phyloP scores from a whole-genome alignment of 176 grass and related monocot genomes.

The Carex littledalei region DNA sequence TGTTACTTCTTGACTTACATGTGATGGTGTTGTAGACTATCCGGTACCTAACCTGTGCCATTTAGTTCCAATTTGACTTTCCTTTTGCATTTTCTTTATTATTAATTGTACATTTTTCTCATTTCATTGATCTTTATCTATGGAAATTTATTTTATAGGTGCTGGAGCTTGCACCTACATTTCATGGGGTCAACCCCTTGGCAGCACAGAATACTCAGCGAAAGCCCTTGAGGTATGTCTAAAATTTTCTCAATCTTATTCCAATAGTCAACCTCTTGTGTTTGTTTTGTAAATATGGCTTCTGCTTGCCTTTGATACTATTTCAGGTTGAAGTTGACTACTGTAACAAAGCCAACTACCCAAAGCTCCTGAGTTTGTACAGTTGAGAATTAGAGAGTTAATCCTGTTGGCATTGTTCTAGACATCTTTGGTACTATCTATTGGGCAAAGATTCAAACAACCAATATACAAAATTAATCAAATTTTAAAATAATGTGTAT shows the following conservation, averaged over 20 bases:
- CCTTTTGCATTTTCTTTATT: slow-evolving; percentile 6
- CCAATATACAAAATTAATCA: background rate
- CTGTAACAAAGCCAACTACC: slow-evolving; percentile 39
- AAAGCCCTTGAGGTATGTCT: slow-evolving; percentile 54
- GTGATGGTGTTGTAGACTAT: background rate
- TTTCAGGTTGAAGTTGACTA: slow-evolving; percentile 68
- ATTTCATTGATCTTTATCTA: slow-evolving; percentile 20
- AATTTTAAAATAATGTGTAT: background rate
- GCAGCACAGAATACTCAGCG: slow-evolving; percentile 39
- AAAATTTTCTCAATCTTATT: background rate
- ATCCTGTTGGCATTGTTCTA: background rate
- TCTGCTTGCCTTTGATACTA: background rate
- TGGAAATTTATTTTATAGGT: slow-evolving; percentile 31
- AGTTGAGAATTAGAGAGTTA: background rate
- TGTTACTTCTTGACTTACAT: background rate
- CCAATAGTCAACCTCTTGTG: background rate
- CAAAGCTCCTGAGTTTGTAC: slow-evolving; percentile 7
- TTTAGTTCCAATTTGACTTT: background rate
- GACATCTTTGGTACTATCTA: background rate
- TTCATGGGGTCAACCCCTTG: slow-evolving; percentile 11
- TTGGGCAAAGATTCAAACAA: background rate
- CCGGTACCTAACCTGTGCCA: background rate
- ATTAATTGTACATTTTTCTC: background rate
- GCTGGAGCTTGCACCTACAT: slow-evolving; percentile 49
- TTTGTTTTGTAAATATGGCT: background rate